These are phyloP conservation scores for Abortiporus biennis DNA, from an alignment of 1,284 basidiomycete species.

Conservation along the genomic window DNA sequence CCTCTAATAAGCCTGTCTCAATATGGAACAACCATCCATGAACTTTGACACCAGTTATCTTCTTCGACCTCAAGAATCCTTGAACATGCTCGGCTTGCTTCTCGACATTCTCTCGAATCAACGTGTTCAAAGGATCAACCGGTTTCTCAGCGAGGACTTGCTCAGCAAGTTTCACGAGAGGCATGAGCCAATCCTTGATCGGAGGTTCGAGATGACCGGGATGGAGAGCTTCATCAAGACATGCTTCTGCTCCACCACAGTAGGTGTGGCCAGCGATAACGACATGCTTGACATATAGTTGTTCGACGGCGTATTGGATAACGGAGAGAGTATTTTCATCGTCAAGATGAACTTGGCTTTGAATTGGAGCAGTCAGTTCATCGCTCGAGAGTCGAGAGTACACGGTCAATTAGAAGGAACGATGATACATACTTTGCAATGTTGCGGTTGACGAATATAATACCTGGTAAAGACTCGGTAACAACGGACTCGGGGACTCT, in stretches of 20 bases:
- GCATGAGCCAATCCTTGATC: constrained; percentile 64
- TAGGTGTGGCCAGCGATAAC: constrained; percentile 33
- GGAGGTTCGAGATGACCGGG: constrained; percentile 35
- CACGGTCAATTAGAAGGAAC: too few relatives aligned
- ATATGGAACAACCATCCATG: constrained; percentile 84
- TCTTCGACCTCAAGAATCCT: constrained; percentile 55
- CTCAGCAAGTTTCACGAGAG: constrained; percentile 52
- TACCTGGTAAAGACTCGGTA: constrained; percentile 34
- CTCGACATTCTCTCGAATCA: constrained; percentile 74
- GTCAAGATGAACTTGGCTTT: background rate
- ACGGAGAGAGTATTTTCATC: background rate
- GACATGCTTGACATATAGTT: constrained; percentile 26
- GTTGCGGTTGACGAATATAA: constrained; percentile 46
- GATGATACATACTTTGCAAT: constrained; percentile 27
- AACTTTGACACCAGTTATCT: constrained; percentile 57
- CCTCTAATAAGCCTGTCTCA: too few relatives aligned
- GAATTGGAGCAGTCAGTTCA: background rate
- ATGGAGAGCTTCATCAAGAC: constrained; percentile 30
- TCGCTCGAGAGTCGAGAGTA: too few relatives aligned
- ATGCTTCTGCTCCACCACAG: constrained; percentile 30
- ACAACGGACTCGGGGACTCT: constrained; percentile 38
- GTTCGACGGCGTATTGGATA: background rate
- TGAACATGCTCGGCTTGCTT: constrained; percentile 70
- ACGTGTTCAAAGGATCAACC: constrained; percentile 17
- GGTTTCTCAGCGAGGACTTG: too few relatives aligned